phyloP scores from a whole-genome alignment of 2,329 filamentous ascomycete species.

The Trichophyton benhamiae region DNA sequence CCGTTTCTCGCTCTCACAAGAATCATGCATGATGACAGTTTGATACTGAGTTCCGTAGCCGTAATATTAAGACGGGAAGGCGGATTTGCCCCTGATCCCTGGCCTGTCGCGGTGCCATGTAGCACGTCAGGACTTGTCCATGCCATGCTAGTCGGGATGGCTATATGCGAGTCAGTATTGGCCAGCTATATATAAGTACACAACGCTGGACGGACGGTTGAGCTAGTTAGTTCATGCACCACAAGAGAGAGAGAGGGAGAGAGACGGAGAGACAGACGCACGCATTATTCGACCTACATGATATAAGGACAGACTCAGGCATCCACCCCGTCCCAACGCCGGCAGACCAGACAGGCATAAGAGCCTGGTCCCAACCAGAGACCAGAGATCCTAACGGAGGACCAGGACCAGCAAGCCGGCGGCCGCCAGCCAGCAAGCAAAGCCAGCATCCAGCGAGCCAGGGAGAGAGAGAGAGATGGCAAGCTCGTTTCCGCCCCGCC shows the following conservation, averaged over 20 bases:
- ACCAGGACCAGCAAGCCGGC: too few species aligned
- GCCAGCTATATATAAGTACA: neutral
- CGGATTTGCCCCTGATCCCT: neutral
- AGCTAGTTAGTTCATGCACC: neutral
- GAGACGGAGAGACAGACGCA: neutral
- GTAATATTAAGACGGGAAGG: constrained; percentile 3
- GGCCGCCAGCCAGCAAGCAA: too few species aligned
- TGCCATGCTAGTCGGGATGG: neutral
- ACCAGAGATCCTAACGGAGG: too few species aligned
- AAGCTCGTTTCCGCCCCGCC: constrained; percentile 3
- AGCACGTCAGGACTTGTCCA: neutral
- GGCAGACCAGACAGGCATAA: too few species aligned
- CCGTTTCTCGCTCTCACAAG: neutral
- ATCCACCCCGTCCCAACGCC: too few species aligned
- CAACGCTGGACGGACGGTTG: too few species aligned
- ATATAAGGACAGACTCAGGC: too few species aligned
- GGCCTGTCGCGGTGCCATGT: neutral
- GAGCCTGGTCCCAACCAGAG: too few species aligned
- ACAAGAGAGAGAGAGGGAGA: neutral
- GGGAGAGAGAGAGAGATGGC: neutral
- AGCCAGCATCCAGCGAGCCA: too few species aligned
- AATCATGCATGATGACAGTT: neutral
- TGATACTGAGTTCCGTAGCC: neutral
- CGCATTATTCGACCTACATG: too few species aligned
- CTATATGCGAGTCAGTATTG: neutral